Evolutionary conservation across 176 grass and related monocot genomes (phyloP), one percentile per base, ranked within the genome.

Genomic region (Aegilops umbellulata): DNA sequence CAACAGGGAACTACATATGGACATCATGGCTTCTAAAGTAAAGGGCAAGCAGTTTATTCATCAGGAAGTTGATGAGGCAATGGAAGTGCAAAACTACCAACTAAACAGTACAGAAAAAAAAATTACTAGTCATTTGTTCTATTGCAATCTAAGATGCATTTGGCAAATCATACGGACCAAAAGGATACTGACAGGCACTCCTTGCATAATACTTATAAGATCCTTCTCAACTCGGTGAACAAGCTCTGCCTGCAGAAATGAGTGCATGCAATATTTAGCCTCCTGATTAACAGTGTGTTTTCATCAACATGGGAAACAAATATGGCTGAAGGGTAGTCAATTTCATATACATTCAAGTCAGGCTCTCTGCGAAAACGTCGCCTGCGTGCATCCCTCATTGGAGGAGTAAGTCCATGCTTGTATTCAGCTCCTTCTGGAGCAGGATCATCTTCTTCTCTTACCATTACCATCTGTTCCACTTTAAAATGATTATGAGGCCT

Each of bases 361-460:
- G 93, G 91, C 35, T 98, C 95, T 90, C 95, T 92, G 82, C 93
- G 93, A 79, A 92, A 98, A 10, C 95, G 89, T 53, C 91, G 65
- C 74, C 87, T 86, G 22, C 89, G 87, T 76, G 95, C 95, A 89
- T 98, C 93, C 85, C 90, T 92, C 93, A 95, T 94, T 60, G 93
- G 90, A 86, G 95, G 93, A 80, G 96, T 91, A 83, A 98, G 96
- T 9, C 96, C 93, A 84, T 98, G 93, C 81, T 93, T 93, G 90
- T 90, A 94, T 77, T 95, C 96, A 63, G 92, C 88, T 87, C 84
- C 96, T 90, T 98, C 96, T 32, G 88, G 83, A 92, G 89, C 90
- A 77, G 90, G 88, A 76, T 94, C 93, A 72, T 69, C 72, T 85
- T 95, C 88, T 86, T 92, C 91, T 85, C 91, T 95, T 32, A 95